Evolutionary conservation across 805 yeast species (phyloP).

Genomic region (Lipomyces sp.): DNA sequence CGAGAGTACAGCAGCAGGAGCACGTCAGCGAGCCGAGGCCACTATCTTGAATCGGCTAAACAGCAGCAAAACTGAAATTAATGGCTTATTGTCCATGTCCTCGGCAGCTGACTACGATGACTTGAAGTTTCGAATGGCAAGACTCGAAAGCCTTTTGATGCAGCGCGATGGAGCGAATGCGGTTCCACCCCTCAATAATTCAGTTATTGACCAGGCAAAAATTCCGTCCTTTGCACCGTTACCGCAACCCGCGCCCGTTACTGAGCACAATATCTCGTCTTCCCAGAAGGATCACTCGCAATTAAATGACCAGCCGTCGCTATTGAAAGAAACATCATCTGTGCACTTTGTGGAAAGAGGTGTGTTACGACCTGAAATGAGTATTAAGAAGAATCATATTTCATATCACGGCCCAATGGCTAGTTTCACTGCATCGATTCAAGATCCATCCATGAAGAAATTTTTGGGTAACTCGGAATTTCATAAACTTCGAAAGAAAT

Average conservation of each 20-base stretch:
- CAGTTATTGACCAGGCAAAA: too few relatives aligned
- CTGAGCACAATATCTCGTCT: too few relatives aligned
- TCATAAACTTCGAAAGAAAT: neutral
- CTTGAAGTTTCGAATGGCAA: conserved; percentile 19
- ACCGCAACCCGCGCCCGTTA: neutral
- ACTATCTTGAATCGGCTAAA: too few relatives aligned
- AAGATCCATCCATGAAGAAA: conserved; percentile 5
- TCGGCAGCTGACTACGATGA: conserved; percentile 13
- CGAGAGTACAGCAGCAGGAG: too few relatives aligned
- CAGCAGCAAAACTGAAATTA: neutral
- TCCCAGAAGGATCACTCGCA: too few relatives aligned
- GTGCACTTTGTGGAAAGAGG: too few relatives aligned
- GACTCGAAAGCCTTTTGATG: conserved; percentile 10
- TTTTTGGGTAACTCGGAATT: conserved; percentile 2
- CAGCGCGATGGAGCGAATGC: neutral
- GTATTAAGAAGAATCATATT: conserved; percentile 17
- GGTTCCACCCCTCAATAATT: too few relatives aligned
- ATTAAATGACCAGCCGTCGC: neutral
- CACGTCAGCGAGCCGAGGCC: too few relatives aligned
- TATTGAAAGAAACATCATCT: too few relatives aligned
- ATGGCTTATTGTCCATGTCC: neutral
- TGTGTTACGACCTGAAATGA: neutral
- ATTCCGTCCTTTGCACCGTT: neutral
- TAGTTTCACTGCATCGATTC: neutral
- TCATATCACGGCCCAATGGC: conserved; percentile 18